Conservation (phyloP, 257 asterid species). For the Buddleja alternifolia region DNA sequence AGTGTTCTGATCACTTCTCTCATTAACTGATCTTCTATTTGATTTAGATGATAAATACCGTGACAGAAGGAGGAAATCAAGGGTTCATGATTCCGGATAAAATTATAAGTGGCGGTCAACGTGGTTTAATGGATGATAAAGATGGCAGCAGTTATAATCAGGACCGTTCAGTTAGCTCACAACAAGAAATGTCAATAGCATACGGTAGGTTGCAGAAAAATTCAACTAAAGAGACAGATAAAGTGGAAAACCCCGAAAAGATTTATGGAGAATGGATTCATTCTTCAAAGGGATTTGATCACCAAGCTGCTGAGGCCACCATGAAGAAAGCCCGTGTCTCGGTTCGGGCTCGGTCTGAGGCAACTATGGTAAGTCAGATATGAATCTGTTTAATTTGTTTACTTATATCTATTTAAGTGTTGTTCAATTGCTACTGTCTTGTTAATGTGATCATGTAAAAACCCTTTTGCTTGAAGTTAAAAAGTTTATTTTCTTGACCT, state of each 20-base stretch:
- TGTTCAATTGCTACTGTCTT: background rate
- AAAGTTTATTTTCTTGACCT: background rate
- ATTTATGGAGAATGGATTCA: conserved; percentile 25
- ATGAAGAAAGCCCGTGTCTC: conserved; percentile 57
- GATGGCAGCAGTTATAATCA: conserved; percentile 9
- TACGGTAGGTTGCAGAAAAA: conserved; percentile 1
- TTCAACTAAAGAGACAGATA: background rate
- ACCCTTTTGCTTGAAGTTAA: background rate
- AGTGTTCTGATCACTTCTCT: background rate
- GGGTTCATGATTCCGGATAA: conserved; percentile 7
- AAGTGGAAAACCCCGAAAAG: conserved; percentile 23
- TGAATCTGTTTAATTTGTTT: background rate
- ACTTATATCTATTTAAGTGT: background rate
- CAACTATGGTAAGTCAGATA: conserved; percentile 35
- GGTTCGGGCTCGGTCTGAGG: conserved; percentile 47
- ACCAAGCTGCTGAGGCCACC: conserved; percentile 35
- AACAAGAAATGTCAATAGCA: conserved; percentile 22
- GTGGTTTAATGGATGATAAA: background rate
- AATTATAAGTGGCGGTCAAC: conserved; percentile 4
- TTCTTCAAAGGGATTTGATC: conserved; percentile 23
- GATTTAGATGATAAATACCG: conserved; percentile 20
- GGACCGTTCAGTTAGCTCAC: conserved; percentile 31
- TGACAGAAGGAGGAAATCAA: conserved; percentile 21
- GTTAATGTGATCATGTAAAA: background rate
- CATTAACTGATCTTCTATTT: background rate